phyloP scores from a whole-genome alignment of 257 asterid genomes.

The Cruciata laevipes region DNA sequence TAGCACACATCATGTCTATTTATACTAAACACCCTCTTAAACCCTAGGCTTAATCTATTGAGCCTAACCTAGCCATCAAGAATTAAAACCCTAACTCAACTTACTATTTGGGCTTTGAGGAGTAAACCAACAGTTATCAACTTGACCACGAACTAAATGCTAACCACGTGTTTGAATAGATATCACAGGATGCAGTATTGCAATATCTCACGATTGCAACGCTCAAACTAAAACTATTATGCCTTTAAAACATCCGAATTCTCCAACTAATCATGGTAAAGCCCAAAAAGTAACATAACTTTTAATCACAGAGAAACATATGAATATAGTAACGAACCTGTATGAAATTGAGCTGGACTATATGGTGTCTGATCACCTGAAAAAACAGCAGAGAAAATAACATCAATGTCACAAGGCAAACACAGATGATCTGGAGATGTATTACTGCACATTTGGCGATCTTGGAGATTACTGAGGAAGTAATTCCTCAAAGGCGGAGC shows the following conservation, averaged over 20 bases:
- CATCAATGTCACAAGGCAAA: slow-evolving; percentile 65
- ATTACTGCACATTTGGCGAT: slow-evolving; percentile 38
- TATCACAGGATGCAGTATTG: neutral
- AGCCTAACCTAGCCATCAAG: too few species aligned
- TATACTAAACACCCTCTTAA: too few species aligned
- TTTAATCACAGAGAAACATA: neutral
- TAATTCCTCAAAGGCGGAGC: slow-evolving; percentile 67
- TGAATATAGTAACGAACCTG: slow-evolving; percentile 45
- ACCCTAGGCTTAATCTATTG: too few species aligned
- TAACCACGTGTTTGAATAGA: neutral
- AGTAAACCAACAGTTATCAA: too few species aligned
- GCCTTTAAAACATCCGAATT: neutral
- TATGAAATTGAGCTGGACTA: slow-evolving; percentile 68
- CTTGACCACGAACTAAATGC: too few species aligned
- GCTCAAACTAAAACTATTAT: neutral
- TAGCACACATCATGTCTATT: too few species aligned
- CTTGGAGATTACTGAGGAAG: slow-evolving; percentile 55
- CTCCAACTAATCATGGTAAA: neutral
- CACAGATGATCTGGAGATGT: slow-evolving; percentile 39
- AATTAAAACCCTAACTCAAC: too few species aligned
- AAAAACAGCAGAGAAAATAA: slow-evolving; percentile 48
- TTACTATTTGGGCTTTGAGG: too few species aligned
- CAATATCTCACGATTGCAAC: neutral
- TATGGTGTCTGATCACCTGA: slow-evolving; percentile 57
- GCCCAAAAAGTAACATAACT: too few species aligned